phyloP scores from a whole-genome alignment of 257 asterid species.

The Przewalskia tangutica region DNA sequence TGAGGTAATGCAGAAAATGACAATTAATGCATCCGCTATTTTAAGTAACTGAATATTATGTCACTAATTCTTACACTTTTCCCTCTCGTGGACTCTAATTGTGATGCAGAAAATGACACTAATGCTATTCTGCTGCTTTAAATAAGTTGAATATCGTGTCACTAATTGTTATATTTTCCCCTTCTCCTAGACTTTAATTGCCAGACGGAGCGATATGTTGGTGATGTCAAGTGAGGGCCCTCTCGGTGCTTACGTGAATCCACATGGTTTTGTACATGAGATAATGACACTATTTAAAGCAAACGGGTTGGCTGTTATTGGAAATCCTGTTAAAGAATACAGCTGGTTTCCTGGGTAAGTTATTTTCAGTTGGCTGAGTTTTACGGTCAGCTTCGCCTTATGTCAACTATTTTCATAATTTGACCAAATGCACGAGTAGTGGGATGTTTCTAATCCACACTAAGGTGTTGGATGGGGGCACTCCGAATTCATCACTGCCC shows the following conservation, averaged over 20 bases:
- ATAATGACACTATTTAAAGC: conserved; percentile 72
- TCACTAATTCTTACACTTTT: conserved; percentile 1
- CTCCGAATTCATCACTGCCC: not conserved
- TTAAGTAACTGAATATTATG: not conserved
- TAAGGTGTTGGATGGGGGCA: not conserved
- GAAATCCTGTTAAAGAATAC: conserved; percentile 61
- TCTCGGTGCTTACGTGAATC: conserved; percentile 84
- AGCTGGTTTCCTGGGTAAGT: conserved; percentile 99
- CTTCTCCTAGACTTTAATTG: conserved; percentile 49
- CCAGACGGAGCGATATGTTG: conserved; percentile 82
- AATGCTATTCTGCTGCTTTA: not conserved
- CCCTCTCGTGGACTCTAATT: conserved; percentile 40
- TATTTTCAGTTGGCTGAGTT: not conserved
- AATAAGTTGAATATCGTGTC: conserved; percentile 5
- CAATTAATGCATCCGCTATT: not conserved
- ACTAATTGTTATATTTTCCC: conserved; percentile 2
- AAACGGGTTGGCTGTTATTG: conserved; percentile 53
- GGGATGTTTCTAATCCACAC: not conserved
- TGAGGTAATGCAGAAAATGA: conserved; percentile 38
- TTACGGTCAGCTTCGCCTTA: not conserved
- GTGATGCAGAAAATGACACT: conserved; percentile 11
- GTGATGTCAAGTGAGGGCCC: conserved; percentile 98
- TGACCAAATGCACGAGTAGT: not conserved
- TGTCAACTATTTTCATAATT: not conserved
- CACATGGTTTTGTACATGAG: conserved; percentile 85